Conservation (phyloP, 2,329 filamentous ascomycete species). For the Aspergillus brunneoviolaceus region DNA sequence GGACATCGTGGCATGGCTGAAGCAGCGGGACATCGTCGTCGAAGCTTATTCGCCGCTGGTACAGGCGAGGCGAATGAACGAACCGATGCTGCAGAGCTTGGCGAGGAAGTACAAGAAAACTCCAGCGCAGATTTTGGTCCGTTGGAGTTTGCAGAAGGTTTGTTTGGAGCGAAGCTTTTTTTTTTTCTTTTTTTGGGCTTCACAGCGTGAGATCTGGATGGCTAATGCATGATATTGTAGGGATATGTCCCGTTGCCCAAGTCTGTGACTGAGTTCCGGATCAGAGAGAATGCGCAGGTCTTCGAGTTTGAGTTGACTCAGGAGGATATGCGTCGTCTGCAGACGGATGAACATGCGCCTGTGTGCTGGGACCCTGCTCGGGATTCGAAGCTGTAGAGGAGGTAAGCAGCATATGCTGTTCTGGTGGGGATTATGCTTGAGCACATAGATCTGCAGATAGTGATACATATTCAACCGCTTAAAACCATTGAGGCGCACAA, state of each 20-base stretch:
- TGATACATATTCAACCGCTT: too few species aligned
- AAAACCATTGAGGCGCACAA: too few species aligned
- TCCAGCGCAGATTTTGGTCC: constrained; percentile 57
- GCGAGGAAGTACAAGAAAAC: constrained; percentile 59
- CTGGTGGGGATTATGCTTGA: too few species aligned
- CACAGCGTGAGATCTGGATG: too few species aligned
- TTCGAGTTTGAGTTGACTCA: constrained; percentile 60
- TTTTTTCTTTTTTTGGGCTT: too few species aligned
- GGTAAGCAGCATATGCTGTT: neutral
- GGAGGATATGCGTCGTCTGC: constrained; percentile 59
- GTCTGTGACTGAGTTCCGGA: constrained; percentile 59
- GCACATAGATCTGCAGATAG: neutral
- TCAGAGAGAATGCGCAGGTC: constrained; percentile 60
- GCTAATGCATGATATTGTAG: constrained; percentile 29
- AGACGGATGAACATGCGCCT: constrained; percentile 56
- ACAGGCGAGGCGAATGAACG: constrained; percentile 49
- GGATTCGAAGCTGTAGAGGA: constrained; percentile 26
- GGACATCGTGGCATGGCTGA: constrained; percentile 78
- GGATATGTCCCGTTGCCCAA: constrained; percentile 64
- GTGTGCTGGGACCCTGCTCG: constrained; percentile 58
- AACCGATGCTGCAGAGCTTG: constrained; percentile 53
- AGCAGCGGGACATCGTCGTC: constrained; percentile 60
- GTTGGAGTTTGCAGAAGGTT: constrained; percentile 63
- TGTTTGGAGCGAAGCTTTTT: neutral
- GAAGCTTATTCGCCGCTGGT: constrained; percentile 56